Conservation (phyloP, 2,329 filamentous ascomycete species). For the Microcera coccophila region DNA sequence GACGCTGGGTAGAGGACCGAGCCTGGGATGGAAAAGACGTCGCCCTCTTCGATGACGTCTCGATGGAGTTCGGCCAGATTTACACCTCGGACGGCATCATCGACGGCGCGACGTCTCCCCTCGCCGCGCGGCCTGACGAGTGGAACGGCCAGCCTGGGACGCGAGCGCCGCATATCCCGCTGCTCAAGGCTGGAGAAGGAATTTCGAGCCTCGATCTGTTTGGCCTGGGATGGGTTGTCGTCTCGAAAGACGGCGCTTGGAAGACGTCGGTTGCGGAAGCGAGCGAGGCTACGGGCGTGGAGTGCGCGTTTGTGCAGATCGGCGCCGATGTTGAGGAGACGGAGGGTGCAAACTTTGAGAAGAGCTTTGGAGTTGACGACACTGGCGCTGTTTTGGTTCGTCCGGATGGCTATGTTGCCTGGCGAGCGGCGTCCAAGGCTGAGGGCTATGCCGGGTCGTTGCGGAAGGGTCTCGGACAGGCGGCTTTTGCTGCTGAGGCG, state of each 20-base stretch:
- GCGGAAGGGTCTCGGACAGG: background rate
- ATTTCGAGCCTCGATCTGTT: slow-evolving; percentile 15
- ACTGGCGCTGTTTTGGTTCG: slow-evolving; percentile 8
- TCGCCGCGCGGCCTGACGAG: slow-evolving; percentile 16
- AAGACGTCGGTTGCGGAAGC: background rate
- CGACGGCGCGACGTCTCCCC: slow-evolving; percentile 2
- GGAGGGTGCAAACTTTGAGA: background rate
- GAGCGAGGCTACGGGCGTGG: background rate
- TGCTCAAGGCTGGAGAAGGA: slow-evolving; percentile 2
- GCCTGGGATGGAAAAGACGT: slow-evolving; percentile 8
- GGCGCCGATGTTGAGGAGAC: slow-evolving; percentile 5
- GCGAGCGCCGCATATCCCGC: slow-evolving; percentile 16
- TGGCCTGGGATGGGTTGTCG: slow-evolving; percentile 6
- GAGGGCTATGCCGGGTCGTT: background rate
- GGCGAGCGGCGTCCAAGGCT: slow-evolving; percentile 2
- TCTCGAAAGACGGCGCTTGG: slow-evolving; percentile 12
- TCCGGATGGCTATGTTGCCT: slow-evolving; percentile 14
- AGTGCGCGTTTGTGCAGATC: slow-evolving; percentile 6
- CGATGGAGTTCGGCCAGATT: slow-evolving; percentile 15
- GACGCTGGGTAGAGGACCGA: slow-evolving; percentile 3
- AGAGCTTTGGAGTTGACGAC: slow-evolving; percentile 3
- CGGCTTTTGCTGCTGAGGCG: background rate
- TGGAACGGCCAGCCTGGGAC: slow-evolving; percentile 23
- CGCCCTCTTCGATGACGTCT: slow-evolving; percentile 10
- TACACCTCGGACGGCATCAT: slow-evolving; percentile 6